Evolutionary conservation across 805 yeast genomes (phyloP), one percentile per base, ranked within the genome.

Genomic region (Candida hungchunana): DNA sequence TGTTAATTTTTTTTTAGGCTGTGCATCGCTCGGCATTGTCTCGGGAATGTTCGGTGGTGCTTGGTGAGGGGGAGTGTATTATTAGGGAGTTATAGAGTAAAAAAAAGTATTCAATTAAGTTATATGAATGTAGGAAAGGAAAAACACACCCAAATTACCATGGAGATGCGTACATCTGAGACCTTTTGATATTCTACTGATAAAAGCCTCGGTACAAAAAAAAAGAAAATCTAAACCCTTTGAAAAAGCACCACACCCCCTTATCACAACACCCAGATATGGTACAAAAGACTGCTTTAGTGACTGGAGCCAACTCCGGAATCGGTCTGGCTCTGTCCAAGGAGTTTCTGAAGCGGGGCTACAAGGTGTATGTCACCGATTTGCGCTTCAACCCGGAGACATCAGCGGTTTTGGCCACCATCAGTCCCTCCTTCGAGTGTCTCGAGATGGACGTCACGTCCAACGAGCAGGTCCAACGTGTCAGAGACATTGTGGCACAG

Each of bases 241-340:
- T 21, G n/a, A n/a, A n/a, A n/a, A n/a, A n/a, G n/a, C n/a, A n/a
- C n/a, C n/a, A n/a, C n/a, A n/a, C n/a, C n/a, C n/a, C n/a, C n/a
- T n/a, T n/a, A n/a, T n/a, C n/a, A n/a, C 10, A 20, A 8, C 23
- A 20, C 8, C 11, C 23, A 20, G 23, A 8, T 20, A 20, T 20
- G 10, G 10, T 20, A 20, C 23, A 20, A 6, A 31, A 32, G 24
- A 32, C 40, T 5, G 83, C 77, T 4, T 62, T 78, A 19, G 72
- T 77, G 14, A 75, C 82, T 1, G 83, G 83, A 6, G 73, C 78
- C 4, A 73, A 80, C 1, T 65, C 75, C 0, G 82, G 83, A 10
- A 77, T 77, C 39, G 83, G 83, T 0, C 64, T 58, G 38, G 66
- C 67, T 12, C 48, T 75, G 6, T 63, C 75, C 6, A 47, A 59